These are phyloP conservation scores for Lactarius evosmus DNA, from an alignment of 768 basidiomycete genomes.

Conservation along the genomic window DNA sequence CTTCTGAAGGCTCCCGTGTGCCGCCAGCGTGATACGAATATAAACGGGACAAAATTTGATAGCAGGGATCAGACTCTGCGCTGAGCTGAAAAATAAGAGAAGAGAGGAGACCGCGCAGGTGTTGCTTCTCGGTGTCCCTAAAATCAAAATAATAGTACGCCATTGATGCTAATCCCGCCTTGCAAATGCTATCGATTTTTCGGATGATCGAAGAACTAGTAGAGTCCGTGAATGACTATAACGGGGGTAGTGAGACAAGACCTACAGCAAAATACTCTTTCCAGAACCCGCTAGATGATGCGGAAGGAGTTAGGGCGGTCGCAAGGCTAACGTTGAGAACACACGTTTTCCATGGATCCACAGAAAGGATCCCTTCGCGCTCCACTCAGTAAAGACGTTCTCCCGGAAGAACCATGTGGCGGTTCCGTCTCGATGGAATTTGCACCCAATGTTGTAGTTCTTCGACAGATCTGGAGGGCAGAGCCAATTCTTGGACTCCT, in stretches of 20 bases:
- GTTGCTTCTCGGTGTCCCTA: neutral
- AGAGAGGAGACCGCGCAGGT: neutral
- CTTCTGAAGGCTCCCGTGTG: neutral
- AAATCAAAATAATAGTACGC: slow-evolving; percentile 12
- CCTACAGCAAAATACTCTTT: slow-evolving; percentile 5
- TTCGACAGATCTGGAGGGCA: no score
- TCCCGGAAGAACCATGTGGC: neutral
- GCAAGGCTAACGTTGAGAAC: neutral
- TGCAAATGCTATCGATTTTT: neutral
- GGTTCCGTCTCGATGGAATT: neutral
- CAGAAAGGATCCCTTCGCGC: neutral
- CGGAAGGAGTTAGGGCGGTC: neutral
- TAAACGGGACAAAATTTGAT: neutral
- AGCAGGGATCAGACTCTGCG: neutral
- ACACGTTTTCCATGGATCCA: slow-evolving; percentile 13
- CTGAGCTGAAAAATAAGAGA: slow-evolving; percentile 1
- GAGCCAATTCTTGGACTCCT: neutral
- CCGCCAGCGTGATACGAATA: neutral
- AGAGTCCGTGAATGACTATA: neutral
- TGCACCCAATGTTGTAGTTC: neutral
- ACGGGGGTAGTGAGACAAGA: no score
- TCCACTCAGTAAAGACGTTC: neutral
- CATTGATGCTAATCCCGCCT: neutral
- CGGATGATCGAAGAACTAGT: neutral
- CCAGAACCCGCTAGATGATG: slow-evolving; percentile 3